Conservation (phyloP, 441 rosid genomes). For the Rhodomyrtus psidioides region DNA sequence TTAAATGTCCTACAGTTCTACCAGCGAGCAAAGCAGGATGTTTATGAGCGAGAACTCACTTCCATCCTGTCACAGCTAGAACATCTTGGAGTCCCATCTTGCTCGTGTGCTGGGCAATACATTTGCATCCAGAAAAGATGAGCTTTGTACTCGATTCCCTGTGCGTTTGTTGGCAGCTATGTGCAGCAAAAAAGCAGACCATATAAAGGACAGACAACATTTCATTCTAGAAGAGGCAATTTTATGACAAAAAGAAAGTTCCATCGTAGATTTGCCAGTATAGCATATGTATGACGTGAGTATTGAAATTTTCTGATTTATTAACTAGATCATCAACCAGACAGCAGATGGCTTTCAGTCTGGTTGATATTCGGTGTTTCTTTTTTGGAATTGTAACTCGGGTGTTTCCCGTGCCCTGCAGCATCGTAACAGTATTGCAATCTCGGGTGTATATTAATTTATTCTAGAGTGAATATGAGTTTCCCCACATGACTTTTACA, state of each 20-base stretch:
- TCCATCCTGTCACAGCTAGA: constrained; percentile 11
- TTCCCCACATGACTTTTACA: too few relatives aligned
- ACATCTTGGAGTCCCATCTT: constrained; percentile 6
- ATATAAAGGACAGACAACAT: background rate
- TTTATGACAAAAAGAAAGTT: background rate
- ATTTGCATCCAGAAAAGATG: constrained; percentile 9
- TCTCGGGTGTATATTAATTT: background rate
- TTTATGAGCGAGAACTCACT: background rate
- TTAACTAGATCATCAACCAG: background rate
- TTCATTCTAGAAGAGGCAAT: background rate
- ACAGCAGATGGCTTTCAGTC: background rate
- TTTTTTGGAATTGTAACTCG: background rate
- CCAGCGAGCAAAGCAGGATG: background rate
- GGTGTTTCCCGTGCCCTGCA: background rate
- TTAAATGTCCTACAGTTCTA: background rate
- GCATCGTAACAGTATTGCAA: background rate
- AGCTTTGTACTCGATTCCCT: background rate
- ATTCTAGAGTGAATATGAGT: background rate
- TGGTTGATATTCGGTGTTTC: background rate
- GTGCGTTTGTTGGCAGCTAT: background rate
- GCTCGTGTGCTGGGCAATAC: constrained; percentile 9
- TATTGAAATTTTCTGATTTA: background rate
- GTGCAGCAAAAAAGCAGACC: background rate
- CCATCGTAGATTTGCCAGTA: background rate
- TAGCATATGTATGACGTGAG: background rate